Percentiles rank a stretch among this genome's conserved stretches.
These are phyloP conservation scores for Graphilbum fragrans DNA, from an alignment of 2,329 filamentous ascomycete species.

Conservation along the genomic window DNA sequence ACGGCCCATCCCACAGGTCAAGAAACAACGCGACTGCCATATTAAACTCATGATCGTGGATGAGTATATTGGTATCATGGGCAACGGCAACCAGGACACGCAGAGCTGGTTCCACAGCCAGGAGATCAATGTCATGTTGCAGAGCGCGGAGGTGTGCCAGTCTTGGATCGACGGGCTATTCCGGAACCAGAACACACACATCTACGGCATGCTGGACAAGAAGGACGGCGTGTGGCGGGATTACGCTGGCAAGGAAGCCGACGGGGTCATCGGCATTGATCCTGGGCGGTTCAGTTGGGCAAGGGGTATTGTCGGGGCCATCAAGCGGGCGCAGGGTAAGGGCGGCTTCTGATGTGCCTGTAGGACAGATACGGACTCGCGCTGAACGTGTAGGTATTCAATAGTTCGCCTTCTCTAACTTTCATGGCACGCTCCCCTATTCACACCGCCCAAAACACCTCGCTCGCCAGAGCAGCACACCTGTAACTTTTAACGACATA, in stretches of 20 bases:
- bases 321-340: conserved; percentile 43
- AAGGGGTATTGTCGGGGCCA: conserved; percentile 42
- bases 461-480: neutral
- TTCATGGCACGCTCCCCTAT: no score
- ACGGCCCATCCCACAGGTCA: conserved; percentile 51
- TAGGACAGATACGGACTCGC: no score
- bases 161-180: conserved; percentile 44
- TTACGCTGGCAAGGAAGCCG: conserved; percentile 30
- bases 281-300: conserved; percentile 45
- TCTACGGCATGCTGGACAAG: conserved; percentile 39
- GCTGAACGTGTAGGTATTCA: no score
- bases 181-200: conserved; percentile 50
- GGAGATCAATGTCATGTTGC: conserved; percentile 66
- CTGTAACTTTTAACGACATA: no score
- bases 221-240: conserved; percentile 53
- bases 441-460: neutral
- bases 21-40: conserved; percentile 58
- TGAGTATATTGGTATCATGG: conserved; percentile 54
- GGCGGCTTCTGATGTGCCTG: conserved; percentile 33
- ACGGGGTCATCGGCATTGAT: conserved; percentile 37
- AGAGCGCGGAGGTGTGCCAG: conserved; percentile 46
- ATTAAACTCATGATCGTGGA: conserved; percentile 70
- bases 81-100: conserved; percentile 70
- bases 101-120: conserved; percentile 71
- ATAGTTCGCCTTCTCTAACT: no score